A percentile compares a stretch with the other conserved stretches of the same genome.
Evolutionary conservation across 306 rosid genomes (phyloP).

Genomic region (Gleditsia sinensis): DNA sequence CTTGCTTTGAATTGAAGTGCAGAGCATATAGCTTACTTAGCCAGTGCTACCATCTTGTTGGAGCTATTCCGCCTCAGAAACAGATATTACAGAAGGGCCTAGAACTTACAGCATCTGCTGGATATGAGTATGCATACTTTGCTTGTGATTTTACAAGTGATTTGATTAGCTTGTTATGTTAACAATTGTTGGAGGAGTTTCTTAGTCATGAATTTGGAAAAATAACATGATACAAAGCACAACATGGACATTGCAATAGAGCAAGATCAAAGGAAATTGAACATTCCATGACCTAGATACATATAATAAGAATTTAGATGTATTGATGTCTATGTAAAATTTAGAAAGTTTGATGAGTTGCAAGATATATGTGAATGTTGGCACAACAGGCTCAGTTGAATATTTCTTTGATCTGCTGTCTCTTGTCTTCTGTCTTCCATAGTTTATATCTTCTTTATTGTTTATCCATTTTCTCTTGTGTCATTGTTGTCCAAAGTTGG

Average conservation of each 20-base stretch:
- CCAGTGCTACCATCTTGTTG: conserved; percentile 91
- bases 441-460: not conserved
- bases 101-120: conserved; percentile 69
- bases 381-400: not conserved
- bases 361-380: not conserved
- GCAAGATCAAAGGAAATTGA: not conserved
- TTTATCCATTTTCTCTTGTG: not conserved
- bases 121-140: conserved; percentile 55
- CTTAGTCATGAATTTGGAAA: not conserved
- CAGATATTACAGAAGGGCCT: conserved; percentile 78
- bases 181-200: not conserved
- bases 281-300: not conserved
- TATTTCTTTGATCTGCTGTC: not conserved
- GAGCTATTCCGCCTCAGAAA: conserved; percentile 85
- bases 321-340: not conserved
- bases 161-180: not conserved
- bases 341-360: not conserved
- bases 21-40: conserved; percentile 85
- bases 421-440: not conserved
- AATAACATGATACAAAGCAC: not conserved
- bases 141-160: not conserved
- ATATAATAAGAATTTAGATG: not conserved
- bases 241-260: not conserved
- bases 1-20: conserved; percentile 88
- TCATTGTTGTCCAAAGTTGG: not conserved